Percentiles rank a stretch among this genome's conserved stretches.
Evolutionary conservation across 331 rosid species (phyloP).

Genomic region (Spiraea crenata): DNA sequence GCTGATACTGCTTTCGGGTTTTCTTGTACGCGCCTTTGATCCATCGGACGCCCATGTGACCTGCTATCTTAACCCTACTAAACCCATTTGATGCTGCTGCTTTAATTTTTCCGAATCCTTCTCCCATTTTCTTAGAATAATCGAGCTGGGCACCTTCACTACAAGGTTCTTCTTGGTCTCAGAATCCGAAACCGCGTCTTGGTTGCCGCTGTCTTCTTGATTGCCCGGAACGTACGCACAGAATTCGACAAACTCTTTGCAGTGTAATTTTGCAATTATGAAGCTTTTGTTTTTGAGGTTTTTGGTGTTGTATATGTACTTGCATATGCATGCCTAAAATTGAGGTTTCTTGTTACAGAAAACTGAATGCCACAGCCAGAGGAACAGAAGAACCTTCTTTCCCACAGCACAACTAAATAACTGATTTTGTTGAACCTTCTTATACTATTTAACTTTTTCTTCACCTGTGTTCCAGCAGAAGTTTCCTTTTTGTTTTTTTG

Average conservation of each 20-base stretch:
- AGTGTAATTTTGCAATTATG: background rate
- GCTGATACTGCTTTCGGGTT: slow-evolving; percentile 19
- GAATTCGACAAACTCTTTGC: too few relatives aligned
- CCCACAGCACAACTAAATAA: background rate
- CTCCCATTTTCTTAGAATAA: slow-evolving; percentile 25
- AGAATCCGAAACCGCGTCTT: slow-evolving; percentile 2
- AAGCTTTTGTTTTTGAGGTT: background rate
- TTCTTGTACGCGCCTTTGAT: slow-evolving; percentile 36
- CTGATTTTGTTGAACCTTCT: background rate
- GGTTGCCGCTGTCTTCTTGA: slow-evolving; percentile 23
- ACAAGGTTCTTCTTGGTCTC: background rate
- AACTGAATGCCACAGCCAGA: background rate
- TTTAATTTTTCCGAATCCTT: slow-evolving; percentile 28
- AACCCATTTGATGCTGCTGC: slow-evolving; percentile 29
- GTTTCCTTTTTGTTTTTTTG: background rate
- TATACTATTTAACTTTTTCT: background rate
- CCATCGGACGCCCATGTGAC: slow-evolving; percentile 30
- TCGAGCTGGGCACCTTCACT: background rate
- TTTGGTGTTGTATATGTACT: background rate
- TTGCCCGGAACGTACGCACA: background rate
- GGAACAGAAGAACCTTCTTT: background rate
- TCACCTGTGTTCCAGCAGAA: background rate
- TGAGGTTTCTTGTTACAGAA: background rate
- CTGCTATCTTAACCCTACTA: slow-evolving; percentile 34
- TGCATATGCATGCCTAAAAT: background rate